Evolutionary conservation across 2,329 filamentous ascomycete genomes (phyloP).

Genomic region (Colletotrichum sp.): DNA sequence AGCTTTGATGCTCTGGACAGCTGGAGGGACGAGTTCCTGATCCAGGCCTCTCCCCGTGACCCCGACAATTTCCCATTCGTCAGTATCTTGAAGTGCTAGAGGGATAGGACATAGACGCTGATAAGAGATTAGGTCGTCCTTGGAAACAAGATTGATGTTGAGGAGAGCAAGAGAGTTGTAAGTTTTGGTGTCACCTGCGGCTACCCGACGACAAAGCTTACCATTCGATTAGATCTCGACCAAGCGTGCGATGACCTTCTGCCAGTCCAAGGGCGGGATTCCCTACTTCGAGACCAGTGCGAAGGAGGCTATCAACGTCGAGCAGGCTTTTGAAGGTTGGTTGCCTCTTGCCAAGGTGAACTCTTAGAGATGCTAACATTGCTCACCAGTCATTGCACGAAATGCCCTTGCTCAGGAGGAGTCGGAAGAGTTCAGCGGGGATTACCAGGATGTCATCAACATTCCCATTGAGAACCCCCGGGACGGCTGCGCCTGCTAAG

Average conservation of each 20-base stretch:
- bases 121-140: conserved; percentile 74
- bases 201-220: neutral
- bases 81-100: conserved; percentile 41
- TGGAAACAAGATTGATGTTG: conserved; percentile 98
- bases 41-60: conserved; percentile 94
- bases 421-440: conserved; percentile 95
- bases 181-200: conserved; percentile 28
- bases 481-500: conserved; percentile 90
- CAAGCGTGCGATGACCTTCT: conserved; percentile 96
- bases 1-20: conserved; percentile 98
- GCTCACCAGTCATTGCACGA: conserved; percentile 81
- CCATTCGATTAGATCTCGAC: conserved; percentile 73
- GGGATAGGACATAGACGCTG: conserved; percentile 11
- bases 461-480: conserved; percentile 95
- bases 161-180: conserved; percentile 94
- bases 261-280: conserved; percentile 95
- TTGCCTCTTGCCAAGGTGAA: neutral
- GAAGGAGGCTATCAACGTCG: conserved; percentile 98
- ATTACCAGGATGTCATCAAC: conserved; percentile 98
- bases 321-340: conserved; percentile 75
- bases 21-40: conserved; percentile 98
- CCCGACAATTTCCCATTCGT: conserved; percentile 98
- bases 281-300: conserved; percentile 99
- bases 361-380: conserved; percentile 7
- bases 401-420: conserved; percentile 97